phyloP scores from a whole-genome alignment of 2,329 filamentous ascomycete species.

The Hypoxylon sp. region DNA sequence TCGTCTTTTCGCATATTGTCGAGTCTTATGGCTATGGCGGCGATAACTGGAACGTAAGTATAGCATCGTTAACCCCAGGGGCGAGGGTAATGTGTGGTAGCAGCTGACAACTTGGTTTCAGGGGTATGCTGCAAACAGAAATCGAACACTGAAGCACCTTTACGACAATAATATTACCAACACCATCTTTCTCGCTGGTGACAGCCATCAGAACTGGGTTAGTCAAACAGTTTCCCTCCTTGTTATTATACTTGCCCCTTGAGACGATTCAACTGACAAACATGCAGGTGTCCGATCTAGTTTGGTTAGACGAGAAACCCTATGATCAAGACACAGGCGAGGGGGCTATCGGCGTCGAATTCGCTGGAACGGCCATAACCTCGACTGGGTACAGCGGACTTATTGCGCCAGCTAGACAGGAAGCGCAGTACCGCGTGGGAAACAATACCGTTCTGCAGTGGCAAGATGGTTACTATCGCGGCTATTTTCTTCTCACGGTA shows the following conservation, averaged over 20 bases:
- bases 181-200: slow-evolving; percentile 77
- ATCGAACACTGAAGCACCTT: slow-evolving; percentile 72
- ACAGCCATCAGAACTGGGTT: slow-evolving; percentile 73
- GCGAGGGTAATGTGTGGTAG: no score
- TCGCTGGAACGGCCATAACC: slow-evolving; percentile 72
- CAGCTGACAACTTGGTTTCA: no score
- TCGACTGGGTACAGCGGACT: slow-evolving; percentile 69
- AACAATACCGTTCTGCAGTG: slow-evolving; percentile 73
- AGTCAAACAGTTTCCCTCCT: background rate
- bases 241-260: background rate
- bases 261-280: background rate
- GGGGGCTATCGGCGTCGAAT: slow-evolving; percentile 68
- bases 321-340: slow-evolving; percentile 63
- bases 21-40: slow-evolving; percentile 45
- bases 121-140: slow-evolving; percentile 74
- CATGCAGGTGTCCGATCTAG: slow-evolving; percentile 58
- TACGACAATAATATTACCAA: slow-evolving; percentile 75
- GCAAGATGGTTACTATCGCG: slow-evolving; percentile 77
- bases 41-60: slow-evolving; percentile 50
- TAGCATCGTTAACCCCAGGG: no score
- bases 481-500: slow-evolving; percentile 73
- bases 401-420: slow-evolving; percentile 58
- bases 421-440: slow-evolving; percentile 53
- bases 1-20: slow-evolving; percentile 67
- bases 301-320: slow-evolving; percentile 62